Evolutionary conservation across 768 basidiomycete genomes (phyloP).

Genomic region (Lactifluus pinguis): DNA sequence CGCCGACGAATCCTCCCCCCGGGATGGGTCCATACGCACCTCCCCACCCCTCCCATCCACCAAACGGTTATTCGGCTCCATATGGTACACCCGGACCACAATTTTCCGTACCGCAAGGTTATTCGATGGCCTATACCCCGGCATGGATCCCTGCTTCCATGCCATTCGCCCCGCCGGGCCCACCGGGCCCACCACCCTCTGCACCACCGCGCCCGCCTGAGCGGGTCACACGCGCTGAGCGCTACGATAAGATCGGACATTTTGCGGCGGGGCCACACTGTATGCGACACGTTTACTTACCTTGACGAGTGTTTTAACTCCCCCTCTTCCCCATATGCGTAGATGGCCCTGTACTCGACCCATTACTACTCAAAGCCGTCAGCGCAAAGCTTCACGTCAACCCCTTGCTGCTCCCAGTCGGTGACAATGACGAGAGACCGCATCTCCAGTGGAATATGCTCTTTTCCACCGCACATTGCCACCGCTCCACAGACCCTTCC

Average conservation of each 20-base stretch:
- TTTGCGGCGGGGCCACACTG: conserved; percentile 37
- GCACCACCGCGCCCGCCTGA: conserved; percentile 22
- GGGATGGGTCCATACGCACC: neutral
- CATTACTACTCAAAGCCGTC: conserved; percentile 45
- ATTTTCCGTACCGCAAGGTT: conserved; percentile 12
- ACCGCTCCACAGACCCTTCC: conserved; percentile 50
- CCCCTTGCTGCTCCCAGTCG: conserved; percentile 45
- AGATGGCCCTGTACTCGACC: conserved; percentile 67
- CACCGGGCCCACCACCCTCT: conserved; percentile 17
- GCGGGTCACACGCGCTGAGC: conserved; percentile 24
- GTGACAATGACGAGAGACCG: conserved; percentile 35
- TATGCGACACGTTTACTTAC: conserved; percentile 24
- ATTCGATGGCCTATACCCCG: conserved; percentile 11
- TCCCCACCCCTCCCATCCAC: neutral
- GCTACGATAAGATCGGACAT: conserved; percentile 27
- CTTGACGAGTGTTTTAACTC: neutral
- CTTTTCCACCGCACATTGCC: conserved; percentile 49
- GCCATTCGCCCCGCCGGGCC: conserved; percentile 6
- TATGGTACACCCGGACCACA: conserved; percentile 10
- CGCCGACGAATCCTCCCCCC: conserved; percentile 18
- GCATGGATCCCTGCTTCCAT: conserved; percentile 4
- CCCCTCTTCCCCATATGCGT: neutral
- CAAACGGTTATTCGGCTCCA: conserved; percentile 5
- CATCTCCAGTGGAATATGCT: conserved; percentile 72
- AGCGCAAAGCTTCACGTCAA: conserved; percentile 43